phyloP scores from a whole-genome alignment of 495 filamentous ascomycete genomes.

The Penicillium waksmanii region DNA sequence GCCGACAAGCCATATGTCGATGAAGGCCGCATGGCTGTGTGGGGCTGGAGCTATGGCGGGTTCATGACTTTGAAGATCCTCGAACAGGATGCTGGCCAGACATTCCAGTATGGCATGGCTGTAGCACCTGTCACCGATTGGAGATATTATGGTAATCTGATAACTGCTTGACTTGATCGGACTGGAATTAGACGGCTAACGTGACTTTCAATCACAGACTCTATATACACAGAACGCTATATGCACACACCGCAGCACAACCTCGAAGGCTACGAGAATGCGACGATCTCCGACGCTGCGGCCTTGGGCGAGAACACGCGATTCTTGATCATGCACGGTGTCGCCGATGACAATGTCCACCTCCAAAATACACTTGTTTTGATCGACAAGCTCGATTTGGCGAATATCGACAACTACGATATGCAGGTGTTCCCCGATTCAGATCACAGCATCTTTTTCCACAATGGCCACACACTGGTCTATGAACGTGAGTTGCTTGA shows the following conservation, averaged over 20 bases:
- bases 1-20: conserved; percentile 83
- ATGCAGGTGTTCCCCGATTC: conserved; percentile 95
- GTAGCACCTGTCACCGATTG: conserved; percentile 98
- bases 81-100: conserved; percentile 84
- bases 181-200: not conserved
- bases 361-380: conserved; percentile 88
- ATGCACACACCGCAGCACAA: conserved; percentile 93
- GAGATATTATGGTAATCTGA: conserved; percentile 73
- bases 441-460: conserved; percentile 94
- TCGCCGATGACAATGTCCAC: conserved; percentile 96
- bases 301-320: conserved; percentile 74
- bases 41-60: conserved; percentile 98
- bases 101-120: conserved; percentile 96
- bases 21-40: conserved; percentile 80
- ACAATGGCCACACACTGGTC: conserved; percentile 89
- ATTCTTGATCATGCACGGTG: conserved; percentile 93
- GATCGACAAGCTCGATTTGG: conserved; percentile 84
- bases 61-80: conserved; percentile 97
- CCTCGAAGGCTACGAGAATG: conserved; percentile 71
- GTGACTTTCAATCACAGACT: conserved; percentile 54
- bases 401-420: conserved; percentile 89
- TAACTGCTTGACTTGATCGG: not conserved
- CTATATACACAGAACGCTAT: conserved; percentile 93
- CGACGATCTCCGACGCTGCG: conserved; percentile 70
- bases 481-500: conserved; percentile 80